phyloP scores from a whole-genome alignment of 306 rosid genomes.

The Sphenostylis stenocarpa region DNA sequence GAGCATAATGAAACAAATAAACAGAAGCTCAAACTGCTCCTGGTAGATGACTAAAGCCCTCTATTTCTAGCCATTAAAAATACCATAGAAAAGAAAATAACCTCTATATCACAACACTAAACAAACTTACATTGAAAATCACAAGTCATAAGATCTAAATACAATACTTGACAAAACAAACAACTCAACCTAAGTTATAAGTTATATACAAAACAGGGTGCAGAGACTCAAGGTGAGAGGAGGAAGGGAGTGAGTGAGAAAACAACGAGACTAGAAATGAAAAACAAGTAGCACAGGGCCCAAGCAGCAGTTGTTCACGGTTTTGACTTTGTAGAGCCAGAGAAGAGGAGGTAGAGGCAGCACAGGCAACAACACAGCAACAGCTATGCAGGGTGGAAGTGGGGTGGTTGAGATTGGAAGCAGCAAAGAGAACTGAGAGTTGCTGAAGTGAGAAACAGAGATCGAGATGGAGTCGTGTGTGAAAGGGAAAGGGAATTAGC shows the following conservation, averaged over 20 bases:
- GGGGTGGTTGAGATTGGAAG: neutral
- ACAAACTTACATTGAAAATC: neutral
- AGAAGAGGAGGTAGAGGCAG: neutral
- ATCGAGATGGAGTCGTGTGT: neutral
- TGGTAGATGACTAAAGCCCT: neutral
- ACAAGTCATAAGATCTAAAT: neutral
- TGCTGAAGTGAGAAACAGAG: neutral
- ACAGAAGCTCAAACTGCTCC: neutral
- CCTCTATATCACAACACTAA: neutral
- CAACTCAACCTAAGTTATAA: neutral
- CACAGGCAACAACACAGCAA: neutral
- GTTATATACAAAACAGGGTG: neutral
- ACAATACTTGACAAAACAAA: neutral
- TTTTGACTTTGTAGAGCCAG: neutral
- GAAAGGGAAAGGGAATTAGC: neutral
- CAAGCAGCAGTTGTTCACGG: neutral
- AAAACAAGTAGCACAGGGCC: neutral
- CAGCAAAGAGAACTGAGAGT: neutral
- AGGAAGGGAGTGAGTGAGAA: neutral
- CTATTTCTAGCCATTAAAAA: neutral
- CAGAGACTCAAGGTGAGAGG: neutral
- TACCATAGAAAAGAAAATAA: neutral
- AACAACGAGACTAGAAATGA: neutral
- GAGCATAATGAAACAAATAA: neutral
- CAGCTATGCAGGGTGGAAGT: neutral